These are phyloP conservation scores for Penicillium verrucosum DNA, from an alignment of 2,329 filamentous ascomycete species.

Conservation along the genomic window DNA sequence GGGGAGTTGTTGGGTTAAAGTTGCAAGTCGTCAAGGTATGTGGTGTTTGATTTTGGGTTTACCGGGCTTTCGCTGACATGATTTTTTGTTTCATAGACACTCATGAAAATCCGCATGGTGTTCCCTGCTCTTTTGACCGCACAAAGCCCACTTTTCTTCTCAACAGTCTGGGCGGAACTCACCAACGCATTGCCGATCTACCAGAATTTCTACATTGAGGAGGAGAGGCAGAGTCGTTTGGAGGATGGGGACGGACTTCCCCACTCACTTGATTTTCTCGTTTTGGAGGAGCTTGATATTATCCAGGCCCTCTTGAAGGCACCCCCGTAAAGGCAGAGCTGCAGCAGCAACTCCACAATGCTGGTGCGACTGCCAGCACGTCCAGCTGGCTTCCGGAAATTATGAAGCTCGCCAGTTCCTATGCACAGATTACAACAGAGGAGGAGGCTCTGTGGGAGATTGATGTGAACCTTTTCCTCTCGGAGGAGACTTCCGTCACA, in stretches of 20 bases:
- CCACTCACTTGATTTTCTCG: slow-evolving; percentile 88
- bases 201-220: slow-evolving; percentile 77
- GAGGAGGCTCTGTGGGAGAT: slow-evolving; percentile 96
- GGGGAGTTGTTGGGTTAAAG: slow-evolving; percentile 81
- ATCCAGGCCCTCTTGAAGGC: slow-evolving; percentile 87
- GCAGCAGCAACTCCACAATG: slow-evolving; percentile 67
- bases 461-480: slow-evolving; percentile 91
- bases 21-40: slow-evolving; percentile 79
- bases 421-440: slow-evolving; percentile 85
- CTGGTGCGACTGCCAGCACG: slow-evolving; percentile 57
- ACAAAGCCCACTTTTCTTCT: slow-evolving; percentile 79
- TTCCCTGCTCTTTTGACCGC: slow-evolving; percentile 79
- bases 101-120: slow-evolving; percentile 81
- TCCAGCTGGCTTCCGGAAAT: slow-evolving; percentile 83
- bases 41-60: not conserved
- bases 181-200: slow-evolving; percentile 69
- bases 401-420: slow-evolving; percentile 78
- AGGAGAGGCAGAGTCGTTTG: slow-evolving; percentile 79
- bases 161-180: slow-evolving; percentile 85
- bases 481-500: slow-evolving; percentile 90
- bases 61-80: slow-evolving; percentile 14
- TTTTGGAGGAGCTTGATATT: slow-evolving; percentile 92
- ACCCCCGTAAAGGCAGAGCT: slow-evolving; percentile 85
- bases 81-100: slow-evolving; percentile 53
- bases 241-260: slow-evolving; percentile 90